Base-by-base conservation (phyloP, 2,329 filamentous ascomycete species). In the Alternaria viburni region DNA sequence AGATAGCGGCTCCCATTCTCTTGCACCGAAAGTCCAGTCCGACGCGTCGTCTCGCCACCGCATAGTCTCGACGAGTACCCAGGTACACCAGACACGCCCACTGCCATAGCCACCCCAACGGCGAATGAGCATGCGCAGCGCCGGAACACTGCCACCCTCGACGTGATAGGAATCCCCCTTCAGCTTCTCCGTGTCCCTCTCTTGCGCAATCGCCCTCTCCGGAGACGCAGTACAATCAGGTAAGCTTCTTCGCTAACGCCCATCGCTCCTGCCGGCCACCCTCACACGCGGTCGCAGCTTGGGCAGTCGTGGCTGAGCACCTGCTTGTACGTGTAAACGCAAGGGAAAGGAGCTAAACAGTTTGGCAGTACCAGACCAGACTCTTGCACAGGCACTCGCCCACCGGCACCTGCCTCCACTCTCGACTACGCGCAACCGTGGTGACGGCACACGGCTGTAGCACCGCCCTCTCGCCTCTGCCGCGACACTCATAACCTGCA, bases 101-200 rank as follows among this genome's bases (percentile, higher is more conserved):
- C 41, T 47, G 45, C 49, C 61, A 64, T 50, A 52, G 43, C 56
- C 54, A 30, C 49, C 54, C 43, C 57, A 19, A 45, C 51, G 32
- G 41, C 57, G 43, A 65, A 65, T 55, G 62, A 59, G 56, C 47
- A 59, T 59, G 64, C 51, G 50, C 57, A 49, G 55, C 49, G 30
- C 30, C 36, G 19, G 28, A 56, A 54, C 65, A 67, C 59, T 59
- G 65, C 65, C 65, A 56, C 64, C 23, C 6, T 44, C 51, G 17
- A 50, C 13, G 54, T 32, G 47, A 47, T 41, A 15, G 58, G 36
- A 51, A 28, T 10, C 49, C 41, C n/a, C 26, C n/a, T 41, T 54
- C 64, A 61, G 50, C 61, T 57, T 46, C 23, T 10, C 30, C 45
- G 47, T 28, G 44, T 15, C 61, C 46, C 36, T 44, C 30, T 23